A percentile compares a stretch with the other conserved stretches of the same genome.
phyloP scores from a whole-genome alignment of 805 yeast species.

The Scheffersomyces coipomensis region DNA sequence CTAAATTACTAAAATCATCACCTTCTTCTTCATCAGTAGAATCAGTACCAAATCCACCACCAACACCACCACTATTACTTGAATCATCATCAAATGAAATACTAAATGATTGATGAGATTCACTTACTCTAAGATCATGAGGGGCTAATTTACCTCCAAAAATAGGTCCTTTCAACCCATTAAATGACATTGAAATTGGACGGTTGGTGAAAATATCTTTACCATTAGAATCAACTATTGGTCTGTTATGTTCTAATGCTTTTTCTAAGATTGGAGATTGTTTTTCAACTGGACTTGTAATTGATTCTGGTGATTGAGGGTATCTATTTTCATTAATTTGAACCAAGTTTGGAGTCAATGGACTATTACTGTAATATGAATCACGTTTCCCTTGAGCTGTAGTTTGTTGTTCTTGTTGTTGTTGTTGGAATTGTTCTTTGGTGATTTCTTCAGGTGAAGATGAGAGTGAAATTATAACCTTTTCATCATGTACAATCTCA shows the following conservation, averaged over 20 bases:
- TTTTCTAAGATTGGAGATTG: slow-evolving; percentile 19
- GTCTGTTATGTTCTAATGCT: slow-evolving; percentile 11
- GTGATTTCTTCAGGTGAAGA: slow-evolving; percentile 1
- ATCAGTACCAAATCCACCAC: slow-evolving; percentile 36
- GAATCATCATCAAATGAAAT: slow-evolving; percentile 34
- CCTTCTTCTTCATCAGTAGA: slow-evolving; percentile 24
- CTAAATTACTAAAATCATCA: slow-evolving; percentile 13
- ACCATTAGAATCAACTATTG: slow-evolving; percentile 7
- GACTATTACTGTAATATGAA: not conserved
- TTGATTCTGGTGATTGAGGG: not conserved
- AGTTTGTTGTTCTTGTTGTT: not conserved
- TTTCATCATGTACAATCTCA: not conserved
- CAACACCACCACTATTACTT: slow-evolving; percentile 28
- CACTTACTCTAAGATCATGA: slow-evolving; percentile 29
- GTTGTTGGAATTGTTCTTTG: not conserved
- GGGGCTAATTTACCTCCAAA: slow-evolving; percentile 37
- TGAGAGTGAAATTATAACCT: not conserved
- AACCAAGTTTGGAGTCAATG: slow-evolving; percentile 8
- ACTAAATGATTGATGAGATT: slow-evolving; percentile 41
- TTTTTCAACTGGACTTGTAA: slow-evolving; percentile 6
- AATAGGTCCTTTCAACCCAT: slow-evolving; percentile 61
- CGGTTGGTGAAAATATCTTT: slow-evolving; percentile 17
- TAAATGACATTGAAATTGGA: slow-evolving; percentile 55
- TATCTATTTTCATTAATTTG: slow-evolving; percentile 2
- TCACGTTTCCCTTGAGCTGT: not conserved